Conservation (phyloP, 2,329 filamentous ascomycete species). For the Teratosphaeria destructans region DNA sequence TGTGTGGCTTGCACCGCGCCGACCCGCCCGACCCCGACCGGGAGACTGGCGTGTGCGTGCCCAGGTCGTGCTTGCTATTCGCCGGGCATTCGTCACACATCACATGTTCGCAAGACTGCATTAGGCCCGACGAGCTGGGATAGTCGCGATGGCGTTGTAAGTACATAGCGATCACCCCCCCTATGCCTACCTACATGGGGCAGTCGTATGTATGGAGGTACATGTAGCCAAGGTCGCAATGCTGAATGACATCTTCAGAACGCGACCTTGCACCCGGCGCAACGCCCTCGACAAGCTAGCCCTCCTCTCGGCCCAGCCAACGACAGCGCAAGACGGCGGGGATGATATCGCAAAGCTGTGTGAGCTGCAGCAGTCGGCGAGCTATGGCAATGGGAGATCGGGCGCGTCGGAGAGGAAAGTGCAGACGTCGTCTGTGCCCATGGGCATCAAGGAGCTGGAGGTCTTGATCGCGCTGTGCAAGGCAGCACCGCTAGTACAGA, state of each 20-base stretch:
- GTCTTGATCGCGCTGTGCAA: constrained; percentile 85
- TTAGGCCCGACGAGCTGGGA: neutral
- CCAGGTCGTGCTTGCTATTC: neutral
- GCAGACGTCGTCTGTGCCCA: constrained; percentile 23
- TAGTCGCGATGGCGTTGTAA: neutral
- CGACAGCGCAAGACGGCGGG: constrained; percentile 13
- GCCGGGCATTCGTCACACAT: neutral
- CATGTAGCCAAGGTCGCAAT: constrained; percentile 1
- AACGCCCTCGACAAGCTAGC: constrained; percentile 43
- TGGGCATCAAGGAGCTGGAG: constrained; percentile 74
- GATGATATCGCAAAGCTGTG: constrained; percentile 34
- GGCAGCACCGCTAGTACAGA: constrained; percentile 66
- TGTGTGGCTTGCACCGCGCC: neutral
- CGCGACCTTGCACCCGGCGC: constrained; percentile 28
- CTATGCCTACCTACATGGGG: neutral
- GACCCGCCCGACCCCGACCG: too few relatives aligned
- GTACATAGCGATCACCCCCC: neutral
- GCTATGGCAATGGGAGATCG: constrained; percentile 12
- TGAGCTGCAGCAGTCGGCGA: constrained; percentile 17
- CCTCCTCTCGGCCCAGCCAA: constrained; percentile 33
- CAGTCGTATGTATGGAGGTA: neutral
- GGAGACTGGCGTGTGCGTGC: neutral
- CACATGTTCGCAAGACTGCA: neutral
- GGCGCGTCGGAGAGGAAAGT: neutral
- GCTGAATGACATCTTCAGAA: constrained; percentile 14